Conservation (phyloP, 345 rosid species). For the Lepidium sativum region DNA sequence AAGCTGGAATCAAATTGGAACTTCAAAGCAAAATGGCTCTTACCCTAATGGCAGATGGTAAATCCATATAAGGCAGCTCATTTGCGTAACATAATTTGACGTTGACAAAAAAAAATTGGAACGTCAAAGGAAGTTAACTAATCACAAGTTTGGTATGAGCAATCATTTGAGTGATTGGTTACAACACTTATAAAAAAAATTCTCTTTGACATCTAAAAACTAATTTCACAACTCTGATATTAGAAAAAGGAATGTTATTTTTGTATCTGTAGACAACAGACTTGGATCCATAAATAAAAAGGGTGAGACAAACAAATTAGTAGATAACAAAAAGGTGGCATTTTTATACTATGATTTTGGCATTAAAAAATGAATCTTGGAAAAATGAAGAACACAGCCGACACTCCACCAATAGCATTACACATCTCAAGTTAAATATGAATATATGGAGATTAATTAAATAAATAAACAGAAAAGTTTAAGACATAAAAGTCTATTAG, state of each 20-base stretch:
- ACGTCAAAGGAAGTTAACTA: neutral
- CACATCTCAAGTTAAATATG: neutral
- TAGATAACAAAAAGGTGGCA: conserved; percentile 3
- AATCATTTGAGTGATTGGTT: neutral
- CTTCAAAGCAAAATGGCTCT: no score
- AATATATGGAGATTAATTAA: no score
- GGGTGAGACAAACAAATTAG: neutral
- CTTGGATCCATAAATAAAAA: conserved; percentile 1
- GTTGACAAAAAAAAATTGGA: no score
- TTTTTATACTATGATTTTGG: neutral
- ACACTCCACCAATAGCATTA: conserved; percentile 8
- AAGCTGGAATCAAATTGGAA: neutral
- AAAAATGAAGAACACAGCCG: neutral
- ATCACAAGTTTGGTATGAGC: neutral
- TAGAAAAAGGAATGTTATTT: neutral
- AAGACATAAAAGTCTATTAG: conserved; percentile 15
- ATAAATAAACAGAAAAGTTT: neutral
- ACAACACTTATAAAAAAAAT: neutral
- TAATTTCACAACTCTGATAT: no score
- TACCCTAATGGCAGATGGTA: no score
- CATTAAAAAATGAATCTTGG: neutral
- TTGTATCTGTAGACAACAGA: neutral
- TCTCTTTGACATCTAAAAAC: no score
- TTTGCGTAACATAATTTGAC: no score
- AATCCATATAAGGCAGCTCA: no score